These are phyloP conservation scores for Penicillium sp. DNA, from an alignment of 2,329 filamentous ascomycete genomes.

Conservation along the genomic window DNA sequence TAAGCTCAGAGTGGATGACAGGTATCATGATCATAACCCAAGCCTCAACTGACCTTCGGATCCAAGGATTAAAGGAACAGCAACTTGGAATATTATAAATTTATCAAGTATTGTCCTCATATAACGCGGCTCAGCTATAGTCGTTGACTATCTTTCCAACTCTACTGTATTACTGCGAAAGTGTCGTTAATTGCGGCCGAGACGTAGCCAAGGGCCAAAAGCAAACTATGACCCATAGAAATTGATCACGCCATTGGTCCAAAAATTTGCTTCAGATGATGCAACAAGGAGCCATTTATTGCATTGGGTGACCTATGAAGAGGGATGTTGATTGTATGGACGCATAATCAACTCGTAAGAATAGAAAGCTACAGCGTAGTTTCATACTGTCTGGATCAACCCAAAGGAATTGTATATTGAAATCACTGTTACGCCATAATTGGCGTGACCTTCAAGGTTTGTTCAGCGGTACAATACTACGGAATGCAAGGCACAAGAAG, in stretches of 20 bases:
- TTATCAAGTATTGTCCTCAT: background rate
- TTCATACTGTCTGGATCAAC: no score
- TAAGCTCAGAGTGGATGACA: background rate
- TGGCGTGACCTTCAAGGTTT: no score
- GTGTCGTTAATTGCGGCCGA: background rate
- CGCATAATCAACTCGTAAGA: background rate
- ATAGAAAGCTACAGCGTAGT: no score
- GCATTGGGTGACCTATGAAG: background rate
- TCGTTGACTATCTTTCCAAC: background rate
- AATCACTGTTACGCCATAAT: no score
- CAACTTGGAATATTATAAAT: background rate
- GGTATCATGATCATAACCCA: background rate
- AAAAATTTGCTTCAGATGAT: background rate
- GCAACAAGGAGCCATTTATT: background rate
- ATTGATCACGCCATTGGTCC: conserved; percentile 29
- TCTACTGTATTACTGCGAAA: background rate
- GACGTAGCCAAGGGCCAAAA: background rate
- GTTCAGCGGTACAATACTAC: background rate
- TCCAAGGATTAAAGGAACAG: background rate
- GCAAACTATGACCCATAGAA: conserved; percentile 26
- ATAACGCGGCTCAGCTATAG: background rate
- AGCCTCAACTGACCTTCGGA: background rate
- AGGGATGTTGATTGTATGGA: background rate
- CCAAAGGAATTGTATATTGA: no score
- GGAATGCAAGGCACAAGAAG: background rate